Evolutionary conservation across 2,329 filamentous ascomycete species (phyloP).

Genomic region (Sphaerostilbella broomeana): DNA sequence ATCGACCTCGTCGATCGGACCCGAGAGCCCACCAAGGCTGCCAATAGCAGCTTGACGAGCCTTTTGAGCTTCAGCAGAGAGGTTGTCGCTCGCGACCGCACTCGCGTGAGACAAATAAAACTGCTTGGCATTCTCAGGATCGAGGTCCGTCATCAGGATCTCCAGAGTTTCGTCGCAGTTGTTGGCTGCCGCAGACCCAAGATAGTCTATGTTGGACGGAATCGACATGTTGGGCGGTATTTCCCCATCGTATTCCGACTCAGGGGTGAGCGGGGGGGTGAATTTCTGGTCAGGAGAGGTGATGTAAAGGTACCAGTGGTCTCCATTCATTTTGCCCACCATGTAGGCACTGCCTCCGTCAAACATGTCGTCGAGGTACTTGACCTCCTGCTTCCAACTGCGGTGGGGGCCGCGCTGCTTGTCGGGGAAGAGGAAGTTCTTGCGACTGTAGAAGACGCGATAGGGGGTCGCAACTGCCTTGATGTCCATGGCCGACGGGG

Average conservation of each 20-base stretch:
- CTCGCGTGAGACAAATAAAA: conserved; percentile 69
- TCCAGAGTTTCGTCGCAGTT: conserved; percentile 69
- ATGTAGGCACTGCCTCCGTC: conserved; percentile 93
- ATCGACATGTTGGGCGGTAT: conserved; percentile 42
- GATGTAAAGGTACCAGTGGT: conserved; percentile 98
- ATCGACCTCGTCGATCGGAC: conserved; percentile 57
- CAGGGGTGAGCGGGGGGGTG: conserved; percentile 76
- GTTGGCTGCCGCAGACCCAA: conserved; percentile 37
- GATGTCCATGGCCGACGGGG: conserved; percentile 58
- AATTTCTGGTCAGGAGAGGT: conserved; percentile 75
- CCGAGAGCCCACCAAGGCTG: conserved; percentile 53
- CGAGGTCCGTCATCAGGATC: conserved; percentile 66
- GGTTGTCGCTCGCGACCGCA: conserved; percentile 78
- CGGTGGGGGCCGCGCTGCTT: conserved; percentile 90
- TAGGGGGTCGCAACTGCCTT: conserved; percentile 79
- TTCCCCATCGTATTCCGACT: conserved; percentile 35
- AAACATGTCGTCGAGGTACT: conserved; percentile 86
- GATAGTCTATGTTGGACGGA: conserved; percentile 40
- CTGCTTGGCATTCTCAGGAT: conserved; percentile 62
- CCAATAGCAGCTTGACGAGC: conserved; percentile 54
- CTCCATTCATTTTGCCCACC: conserved; percentile 99
- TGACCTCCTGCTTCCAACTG: conserved; percentile 96
- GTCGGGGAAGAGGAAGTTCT: conserved; percentile 95
- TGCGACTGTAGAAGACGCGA: conserved; percentile 96
- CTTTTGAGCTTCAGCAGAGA: conserved; percentile 60